phyloP scores from a whole-genome alignment of 768 basidiomycete species.

The Termitomyces sp. region DNA sequence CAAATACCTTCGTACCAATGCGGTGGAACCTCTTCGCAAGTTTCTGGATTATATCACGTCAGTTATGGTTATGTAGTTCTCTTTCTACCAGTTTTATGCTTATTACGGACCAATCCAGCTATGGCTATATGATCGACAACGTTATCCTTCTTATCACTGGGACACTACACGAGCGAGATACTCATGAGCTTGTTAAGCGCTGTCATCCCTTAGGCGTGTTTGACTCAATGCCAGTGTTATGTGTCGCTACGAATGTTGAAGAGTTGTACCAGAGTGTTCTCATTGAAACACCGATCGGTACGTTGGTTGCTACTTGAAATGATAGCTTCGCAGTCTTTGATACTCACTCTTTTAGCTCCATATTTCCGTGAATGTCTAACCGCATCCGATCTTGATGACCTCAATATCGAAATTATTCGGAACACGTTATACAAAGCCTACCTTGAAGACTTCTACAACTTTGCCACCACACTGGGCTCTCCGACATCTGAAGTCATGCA shows the following conservation, averaged over 20 bases:
- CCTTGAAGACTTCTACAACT: conserved; percentile 93
- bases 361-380: conserved; percentile 97
- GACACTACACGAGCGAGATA: conserved; percentile 94
- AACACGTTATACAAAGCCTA: conserved; percentile 99
- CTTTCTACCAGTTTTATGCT: background rate
- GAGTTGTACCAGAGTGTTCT: conserved; percentile 95
- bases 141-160: conserved; percentile 96
- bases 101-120: conserved; percentile 41
- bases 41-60: conserved; percentile 99
- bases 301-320: conserved; percentile 23
- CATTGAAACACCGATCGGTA: conserved; percentile 95
- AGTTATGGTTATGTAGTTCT: conserved; percentile 33
- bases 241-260: conserved; percentile 97
- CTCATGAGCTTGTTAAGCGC: conserved; percentile 91
- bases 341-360: conserved; percentile 47
- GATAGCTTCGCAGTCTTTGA: background rate
- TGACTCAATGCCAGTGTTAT: conserved; percentile 98
- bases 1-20: conserved; percentile 87
- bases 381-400: conserved; percentile 93
- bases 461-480: conserved; percentile 69
- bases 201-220: conserved; percentile 97
- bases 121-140: conserved; percentile 99
- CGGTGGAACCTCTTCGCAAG: conserved; percentile 83
- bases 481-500: conserved; percentile 93
- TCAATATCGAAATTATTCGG: conserved; percentile 99